Percentiles rank a stretch among this genome's conserved stretches.
Conservation (phyloP, 805 yeast species). For the Yamadazyma nakazawae region DNA sequence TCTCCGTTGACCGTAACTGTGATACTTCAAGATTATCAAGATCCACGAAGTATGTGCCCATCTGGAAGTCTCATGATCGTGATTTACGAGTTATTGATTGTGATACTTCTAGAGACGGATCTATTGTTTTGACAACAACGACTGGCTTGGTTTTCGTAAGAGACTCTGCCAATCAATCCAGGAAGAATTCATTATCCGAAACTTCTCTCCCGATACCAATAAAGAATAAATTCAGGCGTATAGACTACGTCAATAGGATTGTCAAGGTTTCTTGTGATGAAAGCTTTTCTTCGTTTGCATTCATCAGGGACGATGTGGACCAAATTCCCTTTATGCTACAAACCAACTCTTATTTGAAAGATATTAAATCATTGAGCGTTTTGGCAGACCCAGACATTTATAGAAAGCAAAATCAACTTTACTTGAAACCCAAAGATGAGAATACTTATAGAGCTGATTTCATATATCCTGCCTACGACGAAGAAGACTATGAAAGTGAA, state of each 20-base stretch:
- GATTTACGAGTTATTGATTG: conserved; percentile 63
- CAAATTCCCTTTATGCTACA: conserved; percentile 53
- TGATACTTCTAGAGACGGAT: conserved; percentile 66
- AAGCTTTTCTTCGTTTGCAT: conserved; percentile 60
- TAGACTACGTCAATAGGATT: conserved; percentile 55
- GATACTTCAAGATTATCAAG: conserved; percentile 17
- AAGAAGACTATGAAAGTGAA: conserved; percentile 16
- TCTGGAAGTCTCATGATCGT: conserved; percentile 63
- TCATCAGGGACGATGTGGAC: conserved; percentile 61
- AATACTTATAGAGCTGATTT: conserved; percentile 27
- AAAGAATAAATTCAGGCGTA: conserved; percentile 50
- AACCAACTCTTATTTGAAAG: conserved; percentile 46
- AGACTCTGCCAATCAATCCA: conserved; percentile 15
- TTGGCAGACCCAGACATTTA: conserved; percentile 28
- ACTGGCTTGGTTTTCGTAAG: conserved; percentile 66
- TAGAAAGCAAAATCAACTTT: conserved; percentile 41
- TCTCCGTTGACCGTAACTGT: conserved; percentile 17
- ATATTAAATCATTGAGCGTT: conserved; percentile 55
- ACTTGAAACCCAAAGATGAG: conserved; percentile 26
- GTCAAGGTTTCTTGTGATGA: conserved; percentile 65
- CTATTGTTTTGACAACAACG: conserved; percentile 60
- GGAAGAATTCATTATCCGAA: conserved; percentile 34
- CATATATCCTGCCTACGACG: conserved; percentile 21
- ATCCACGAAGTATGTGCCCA: conserved; percentile 41
- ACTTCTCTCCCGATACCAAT: conserved; percentile 25